Conservation (phyloP, 2,329 filamentous ascomycete species). For the Furcasterigmium sp. region DNA sequence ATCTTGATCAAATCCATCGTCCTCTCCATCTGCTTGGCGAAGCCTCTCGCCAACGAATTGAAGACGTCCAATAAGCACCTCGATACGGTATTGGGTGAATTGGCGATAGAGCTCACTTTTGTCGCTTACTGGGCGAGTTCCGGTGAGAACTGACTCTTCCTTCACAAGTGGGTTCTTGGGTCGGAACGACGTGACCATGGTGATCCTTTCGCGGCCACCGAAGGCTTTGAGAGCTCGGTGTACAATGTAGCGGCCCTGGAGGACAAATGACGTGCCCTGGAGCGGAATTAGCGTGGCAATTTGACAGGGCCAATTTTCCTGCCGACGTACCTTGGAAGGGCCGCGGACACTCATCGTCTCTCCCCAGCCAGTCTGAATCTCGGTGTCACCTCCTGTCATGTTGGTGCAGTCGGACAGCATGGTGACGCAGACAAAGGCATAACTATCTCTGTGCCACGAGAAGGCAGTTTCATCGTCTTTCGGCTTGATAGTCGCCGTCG, state of each 20-base stretch:
- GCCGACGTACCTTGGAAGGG: constrained; percentile 52
- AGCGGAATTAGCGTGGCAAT: constrained; percentile 6
- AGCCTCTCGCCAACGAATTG: too few relatives aligned
- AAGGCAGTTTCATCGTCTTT: constrained; percentile 50
- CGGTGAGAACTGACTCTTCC: constrained; percentile 57
- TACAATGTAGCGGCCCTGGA: constrained; percentile 63
- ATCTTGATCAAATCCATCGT: too few relatives aligned
- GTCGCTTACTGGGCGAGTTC: constrained; percentile 47
- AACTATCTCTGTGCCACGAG: constrained; percentile 60
- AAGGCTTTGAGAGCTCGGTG: constrained; percentile 57
- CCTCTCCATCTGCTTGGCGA: too few relatives aligned
- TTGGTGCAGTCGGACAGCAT: constrained; percentile 59
- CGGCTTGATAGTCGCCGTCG: constrained; percentile 28
- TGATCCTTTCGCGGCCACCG: constrained; percentile 56
- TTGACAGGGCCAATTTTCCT: too few relatives aligned
- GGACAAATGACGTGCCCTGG: constrained; percentile 58
- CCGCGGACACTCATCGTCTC: constrained; percentile 54
- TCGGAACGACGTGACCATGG: constrained; percentile 61
- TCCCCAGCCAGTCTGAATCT: constrained; percentile 49
- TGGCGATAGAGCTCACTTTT: constrained; percentile 54
- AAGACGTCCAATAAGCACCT: constrained; percentile 54
- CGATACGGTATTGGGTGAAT: constrained; percentile 57
- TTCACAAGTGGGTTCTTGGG: constrained; percentile 46
- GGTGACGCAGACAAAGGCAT: constrained; percentile 64
- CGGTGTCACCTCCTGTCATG: constrained; percentile 63